These are phyloP conservation scores for Kodamaea restingae DNA, from an alignment of 805 yeast species.

Conservation along the genomic window DNA sequence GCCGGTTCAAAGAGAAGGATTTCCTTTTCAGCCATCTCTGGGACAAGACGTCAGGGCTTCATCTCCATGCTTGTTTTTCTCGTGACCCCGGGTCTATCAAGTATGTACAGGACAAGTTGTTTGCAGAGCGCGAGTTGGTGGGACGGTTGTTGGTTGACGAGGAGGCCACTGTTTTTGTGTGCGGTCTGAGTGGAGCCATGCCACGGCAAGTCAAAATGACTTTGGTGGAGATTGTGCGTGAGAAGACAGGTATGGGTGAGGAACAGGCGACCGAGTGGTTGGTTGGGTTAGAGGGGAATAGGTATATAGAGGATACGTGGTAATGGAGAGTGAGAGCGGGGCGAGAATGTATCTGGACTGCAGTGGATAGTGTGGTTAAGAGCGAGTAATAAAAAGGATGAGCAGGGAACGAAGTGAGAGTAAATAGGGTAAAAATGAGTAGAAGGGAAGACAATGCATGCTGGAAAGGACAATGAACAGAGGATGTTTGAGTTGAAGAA, in stretches of 20 bases:
- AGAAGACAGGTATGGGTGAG: slow-evolving; percentile 38
- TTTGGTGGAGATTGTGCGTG: slow-evolving; percentile 55
- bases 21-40: slow-evolving; percentile 52
- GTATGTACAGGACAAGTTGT: slow-evolving; percentile 78
- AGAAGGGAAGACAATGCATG: no score
- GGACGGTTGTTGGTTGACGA: slow-evolving; percentile 50
- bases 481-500: no score
- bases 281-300: slow-evolving; percentile 55
- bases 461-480: no score
- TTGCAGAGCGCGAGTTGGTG: slow-evolving; percentile 45
- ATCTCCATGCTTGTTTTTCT: slow-evolving; percentile 42
- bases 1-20: slow-evolving; percentile 63
- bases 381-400: no score
- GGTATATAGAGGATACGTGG: slow-evolving; percentile 91
- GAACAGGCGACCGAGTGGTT: slow-evolving; percentile 50
- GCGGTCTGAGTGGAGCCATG: slow-evolving; percentile 95
- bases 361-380: no score
- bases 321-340: slow-evolving; percentile 22
- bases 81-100: slow-evolving; percentile 41
- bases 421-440: background rate
- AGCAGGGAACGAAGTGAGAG: no score
- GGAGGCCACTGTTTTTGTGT: slow-evolving; percentile 66
- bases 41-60: slow-evolving; percentile 29
- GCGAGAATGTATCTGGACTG: no score
- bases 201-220: slow-evolving; percentile 86